A percentile compares a stretch with the other conserved stretches of the same genome.
Conservation (phyloP, 257 asterid genomes). For the Solanum appendiculatum region DNA sequence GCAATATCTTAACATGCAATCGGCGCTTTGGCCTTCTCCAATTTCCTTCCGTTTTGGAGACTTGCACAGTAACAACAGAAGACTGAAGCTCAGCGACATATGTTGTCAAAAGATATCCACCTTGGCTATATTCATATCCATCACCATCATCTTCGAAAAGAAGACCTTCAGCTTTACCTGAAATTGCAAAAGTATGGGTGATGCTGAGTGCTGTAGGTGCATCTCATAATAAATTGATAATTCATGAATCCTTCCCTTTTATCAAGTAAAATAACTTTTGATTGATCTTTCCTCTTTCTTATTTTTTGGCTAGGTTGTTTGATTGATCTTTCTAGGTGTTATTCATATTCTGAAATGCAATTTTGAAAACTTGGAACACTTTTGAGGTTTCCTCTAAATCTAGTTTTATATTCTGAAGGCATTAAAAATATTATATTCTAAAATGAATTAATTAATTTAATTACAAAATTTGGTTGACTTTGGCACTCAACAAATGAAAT, state of each 20-base stretch:
- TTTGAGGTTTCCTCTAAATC: not conserved
- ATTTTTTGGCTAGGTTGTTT: not conserved
- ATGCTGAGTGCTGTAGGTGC: not conserved
- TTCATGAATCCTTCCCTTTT: not conserved
- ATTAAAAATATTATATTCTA: not conserved
- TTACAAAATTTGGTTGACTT: not conserved
- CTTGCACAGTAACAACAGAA: constrained; percentile 61
- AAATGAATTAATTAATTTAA: not conserved
- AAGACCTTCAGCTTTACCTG: constrained; percentile 89
- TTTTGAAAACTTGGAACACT: not conserved
- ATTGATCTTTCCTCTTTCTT: not conserved
- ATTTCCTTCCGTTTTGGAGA: constrained; percentile 67
- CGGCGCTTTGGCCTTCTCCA: constrained; percentile 79
- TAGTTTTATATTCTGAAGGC: not conserved
- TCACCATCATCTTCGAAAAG: constrained; percentile 89
- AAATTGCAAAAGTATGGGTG: not conserved
- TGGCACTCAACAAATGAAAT: not conserved
- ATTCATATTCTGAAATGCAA: not conserved
- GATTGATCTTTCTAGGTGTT: not conserved
- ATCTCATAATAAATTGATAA: not conserved
- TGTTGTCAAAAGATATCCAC: constrained; percentile 70
- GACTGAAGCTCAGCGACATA: constrained; percentile 64
- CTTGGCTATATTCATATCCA: constrained; percentile 70
- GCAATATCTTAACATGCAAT: constrained; percentile 61
- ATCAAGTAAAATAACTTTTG: not conserved